Evolutionary conservation across 352 stramenopile species (phyloP).

Genomic region (Globisporangium splendens): DNA sequence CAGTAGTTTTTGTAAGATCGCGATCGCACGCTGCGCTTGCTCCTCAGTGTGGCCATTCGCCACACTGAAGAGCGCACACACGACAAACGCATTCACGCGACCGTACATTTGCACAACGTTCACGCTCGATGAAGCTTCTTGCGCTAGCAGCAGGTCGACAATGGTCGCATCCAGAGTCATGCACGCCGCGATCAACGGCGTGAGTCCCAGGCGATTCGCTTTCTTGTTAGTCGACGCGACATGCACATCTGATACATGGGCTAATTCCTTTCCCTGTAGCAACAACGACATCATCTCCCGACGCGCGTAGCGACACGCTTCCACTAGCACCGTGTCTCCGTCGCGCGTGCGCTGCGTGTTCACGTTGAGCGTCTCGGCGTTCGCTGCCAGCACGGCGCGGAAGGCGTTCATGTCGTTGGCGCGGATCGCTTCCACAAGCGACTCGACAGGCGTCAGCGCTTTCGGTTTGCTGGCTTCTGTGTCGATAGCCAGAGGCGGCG

Average conservation of each 20-base stretch:
- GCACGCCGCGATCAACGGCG: constrained; percentile 48
- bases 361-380: constrained; percentile 23
- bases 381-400: constrained; percentile 4
- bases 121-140: constrained; percentile 11
- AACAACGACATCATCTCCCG: constrained; percentile 34
- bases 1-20: constrained; percentile 39
- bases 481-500: neutral
- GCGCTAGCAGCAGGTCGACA: constrained; percentile 35
- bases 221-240: constrained; percentile 25
- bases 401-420: constrained; percentile 8
- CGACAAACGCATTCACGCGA: constrained; percentile 32
- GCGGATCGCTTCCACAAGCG: constrained; percentile 16
- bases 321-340: constrained; percentile 44
- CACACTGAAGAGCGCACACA: constrained; percentile 46
- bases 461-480: neutral
- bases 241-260: constrained; percentile 29
- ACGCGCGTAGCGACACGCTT: constrained; percentile 54
- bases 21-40: constrained; percentile 33
- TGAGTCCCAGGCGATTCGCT: constrained; percentile 33
- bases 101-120: constrained; percentile 38
- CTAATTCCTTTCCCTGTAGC: constrained; percentile 14
- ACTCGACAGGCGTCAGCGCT: constrained; percentile 10
- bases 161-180: constrained; percentile 44
- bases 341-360: constrained; percentile 30
- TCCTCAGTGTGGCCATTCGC: constrained; percentile 47